phyloP scores from a whole-genome alignment of 2,329 filamentous ascomycete genomes.

The Clarireedia hainanense region DNA sequence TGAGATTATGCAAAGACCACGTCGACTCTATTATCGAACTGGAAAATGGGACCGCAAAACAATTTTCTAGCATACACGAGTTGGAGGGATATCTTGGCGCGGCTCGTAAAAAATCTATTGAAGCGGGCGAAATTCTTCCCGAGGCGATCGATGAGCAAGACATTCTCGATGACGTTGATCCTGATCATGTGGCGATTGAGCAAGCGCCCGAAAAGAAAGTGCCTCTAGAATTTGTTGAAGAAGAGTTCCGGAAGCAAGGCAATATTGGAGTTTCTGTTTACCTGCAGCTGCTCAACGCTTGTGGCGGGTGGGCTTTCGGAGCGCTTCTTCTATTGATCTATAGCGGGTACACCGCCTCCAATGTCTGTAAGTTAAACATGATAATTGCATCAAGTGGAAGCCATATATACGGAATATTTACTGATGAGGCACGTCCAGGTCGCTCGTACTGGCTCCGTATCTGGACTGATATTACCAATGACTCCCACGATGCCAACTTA shows the following conservation, averaged over 20 bases:
- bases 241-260: conserved; percentile 8
- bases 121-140: no score
- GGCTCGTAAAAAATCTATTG: not conserved
- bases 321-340: conserved; percentile 2
- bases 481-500: no score
- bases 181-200: not conserved
- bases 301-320: conserved; percentile 4
- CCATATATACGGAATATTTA: no score
- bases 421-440: not conserved
- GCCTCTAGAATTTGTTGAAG: conserved; percentile 6
- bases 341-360: not conserved
- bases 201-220: not conserved
- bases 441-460: conserved; percentile 9
- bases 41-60: conserved; percentile 5
- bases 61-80: conserved; percentile 4
- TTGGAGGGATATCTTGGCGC: conserved; percentile 8
- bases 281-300: conserved; percentile 3
- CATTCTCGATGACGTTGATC: no score
- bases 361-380: not conserved
- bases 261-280: conserved; percentile 7
- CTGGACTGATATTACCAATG: conserved; percentile 1
- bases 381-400: no score
- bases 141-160: no score
- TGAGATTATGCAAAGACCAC: conserved; percentile 55
- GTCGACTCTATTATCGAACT: conserved; percentile 66